Percentiles rank a stretch among this genome's conserved stretches.
Conservation (phyloP, 176 grass and related monocot species). For the Oryza glumipatula region DNA sequence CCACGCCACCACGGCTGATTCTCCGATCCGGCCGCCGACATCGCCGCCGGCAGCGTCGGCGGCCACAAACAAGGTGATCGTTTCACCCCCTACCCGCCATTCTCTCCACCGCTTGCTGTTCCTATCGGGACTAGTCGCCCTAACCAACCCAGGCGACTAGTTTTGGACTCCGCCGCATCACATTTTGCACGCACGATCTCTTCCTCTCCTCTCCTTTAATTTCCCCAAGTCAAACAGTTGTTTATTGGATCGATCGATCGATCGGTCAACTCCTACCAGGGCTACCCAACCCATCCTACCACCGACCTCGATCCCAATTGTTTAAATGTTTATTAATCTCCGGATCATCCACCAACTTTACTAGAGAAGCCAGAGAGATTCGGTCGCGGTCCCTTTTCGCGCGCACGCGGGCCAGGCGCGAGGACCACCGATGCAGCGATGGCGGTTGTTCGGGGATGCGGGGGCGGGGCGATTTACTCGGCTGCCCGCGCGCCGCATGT, state of each 20-base stretch:
- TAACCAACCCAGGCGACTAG: neutral
- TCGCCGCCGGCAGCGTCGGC: neutral
- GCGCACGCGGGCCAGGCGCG: slow-evolving; percentile 12
- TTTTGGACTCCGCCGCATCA: neutral
- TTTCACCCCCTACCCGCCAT: neutral
- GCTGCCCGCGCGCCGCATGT: slow-evolving; percentile 10
- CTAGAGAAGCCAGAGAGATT: slow-evolving; percentile 3
- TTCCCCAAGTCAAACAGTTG: neutral
- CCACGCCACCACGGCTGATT: neutral
- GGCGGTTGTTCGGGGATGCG: no score
- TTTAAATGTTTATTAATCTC: neutral
- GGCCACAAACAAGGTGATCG: neutral
- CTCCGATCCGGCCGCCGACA: neutral
- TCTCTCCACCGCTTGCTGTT: neutral
- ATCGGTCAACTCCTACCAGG: neutral
- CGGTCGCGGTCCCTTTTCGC: neutral
- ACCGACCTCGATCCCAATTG: neutral
- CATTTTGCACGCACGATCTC: neutral
- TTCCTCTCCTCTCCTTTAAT: neutral
- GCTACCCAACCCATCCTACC: neutral
- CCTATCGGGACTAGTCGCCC: neutral
- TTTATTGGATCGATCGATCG: slow-evolving; percentile 6
- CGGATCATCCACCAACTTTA: slow-evolving; percentile 34
- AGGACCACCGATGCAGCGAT: no score
- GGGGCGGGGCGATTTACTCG: no score